Evolutionary conservation across 202 grass and related monocot genomes (phyloP), one percentile per base, ranked within the genome.

Genomic region (Dendrocalamus latiflorus): DNA sequence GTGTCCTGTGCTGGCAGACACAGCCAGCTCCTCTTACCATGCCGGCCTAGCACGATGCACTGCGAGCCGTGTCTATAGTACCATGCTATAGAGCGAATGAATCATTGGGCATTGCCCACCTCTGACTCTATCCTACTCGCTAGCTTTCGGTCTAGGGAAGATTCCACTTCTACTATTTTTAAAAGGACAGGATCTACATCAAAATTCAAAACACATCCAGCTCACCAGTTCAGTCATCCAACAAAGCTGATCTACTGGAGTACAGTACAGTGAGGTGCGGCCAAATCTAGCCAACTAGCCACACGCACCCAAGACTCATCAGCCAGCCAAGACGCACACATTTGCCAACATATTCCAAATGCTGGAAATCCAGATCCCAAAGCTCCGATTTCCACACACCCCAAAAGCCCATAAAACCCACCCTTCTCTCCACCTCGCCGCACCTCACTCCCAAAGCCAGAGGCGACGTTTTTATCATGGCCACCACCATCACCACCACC

Each of bases 401-500:
- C 74, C 54, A 86, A 80, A 87, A 75, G 84, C 75, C 84, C 79
- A 87, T 84, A 90, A 90, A 87, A 86, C 74, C 79, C 53, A 80
- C 26, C 39, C 75, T 66, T 9, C 8, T 13, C 66, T 1, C 39
- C 1, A 4, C 14, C 55, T 25, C 28, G 3, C 81, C 14, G 3
- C 2, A 21, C 78, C 51, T 43, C 84, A 10, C 88, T 38, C 70
- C 41, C 57, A 24, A 2, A 28, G 72, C 51, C 75, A 58, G 80
- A 90, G 84, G 62, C 69, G 75, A 87, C 88, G 75, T 83, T 90
- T 90, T 82, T 87, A 68, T 82, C 88, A 90, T 90, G 88, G 84
- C 75, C 43, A 48, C 84, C 74, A 30, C 30, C 28, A 30, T 3
- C 28, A 30, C 28, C 28, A 22, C 84, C 72, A 9, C 72, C 74